Conservation (phyloP, 78 protist species). For the Dictyostelium capitatum region DNA sequence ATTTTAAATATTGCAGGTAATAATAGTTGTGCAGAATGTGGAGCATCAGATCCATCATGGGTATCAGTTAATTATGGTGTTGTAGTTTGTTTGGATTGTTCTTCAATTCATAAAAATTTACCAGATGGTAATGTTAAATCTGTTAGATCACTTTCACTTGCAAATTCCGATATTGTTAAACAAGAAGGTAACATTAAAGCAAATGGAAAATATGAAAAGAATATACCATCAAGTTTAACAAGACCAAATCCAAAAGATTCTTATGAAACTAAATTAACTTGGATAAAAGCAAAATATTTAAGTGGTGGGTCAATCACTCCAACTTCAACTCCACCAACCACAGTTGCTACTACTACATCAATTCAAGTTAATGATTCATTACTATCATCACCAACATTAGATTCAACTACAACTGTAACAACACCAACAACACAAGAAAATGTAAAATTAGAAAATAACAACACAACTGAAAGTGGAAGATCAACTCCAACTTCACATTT, state of each 20-base stretch:
- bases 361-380: background rate
- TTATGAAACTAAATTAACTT: slow-evolving; percentile 37
- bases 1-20: slow-evolving; percentile 18
- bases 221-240: slow-evolving; percentile 13
- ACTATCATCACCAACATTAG: slow-evolving; percentile 19
- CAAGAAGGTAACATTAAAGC: slow-evolving; percentile 29
- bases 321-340: background rate
- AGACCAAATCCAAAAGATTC: slow-evolving; percentile 47
- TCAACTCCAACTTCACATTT: background rate
- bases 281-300: slow-evolving; percentile 69
- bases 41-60: slow-evolving; percentile 73
- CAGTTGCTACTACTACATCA: background rate
- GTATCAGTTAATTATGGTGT: slow-evolving; percentile 63
- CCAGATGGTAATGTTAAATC: slow-evolving; percentile 63
- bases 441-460: slow-evolving; percentile 13
- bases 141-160: slow-evolving; percentile 21
- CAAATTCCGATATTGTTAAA: background rate
- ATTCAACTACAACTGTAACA: background rate
- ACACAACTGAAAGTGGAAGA: background rate
- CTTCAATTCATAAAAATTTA: slow-evolving; percentile 42
- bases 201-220: slow-evolving; percentile 49
- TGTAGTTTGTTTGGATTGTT: slow-evolving; percentile 75
- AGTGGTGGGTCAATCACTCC: background rate
- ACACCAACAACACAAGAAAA: background rate
- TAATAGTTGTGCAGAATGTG: slow-evolving; percentile 77